Evolutionary conservation across 2,329 filamentous ascomycete species (phyloP).

Genomic region (Tricladium varicosporioides): DNA sequence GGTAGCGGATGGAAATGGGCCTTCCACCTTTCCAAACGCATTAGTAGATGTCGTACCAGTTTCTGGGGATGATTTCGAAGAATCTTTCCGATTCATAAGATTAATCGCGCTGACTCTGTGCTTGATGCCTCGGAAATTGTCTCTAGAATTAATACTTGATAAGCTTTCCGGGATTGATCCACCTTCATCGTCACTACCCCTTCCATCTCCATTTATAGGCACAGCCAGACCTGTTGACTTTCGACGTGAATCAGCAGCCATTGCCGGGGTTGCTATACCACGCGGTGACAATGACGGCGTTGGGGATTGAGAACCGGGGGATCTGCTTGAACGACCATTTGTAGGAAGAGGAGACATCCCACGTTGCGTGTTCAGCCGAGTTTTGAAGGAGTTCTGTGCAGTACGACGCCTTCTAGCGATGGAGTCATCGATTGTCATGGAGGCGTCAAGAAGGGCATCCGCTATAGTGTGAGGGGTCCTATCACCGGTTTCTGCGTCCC

Average conservation of each 20-base stretch:
- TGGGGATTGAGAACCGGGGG: slow-evolving; percentile 24
- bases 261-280: slow-evolving; percentile 14
- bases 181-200: slow-evolving; percentile 33
- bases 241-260: slow-evolving; percentile 19
- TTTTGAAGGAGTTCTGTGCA: slow-evolving; percentile 50
- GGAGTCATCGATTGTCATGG: slow-evolving; percentile 77
- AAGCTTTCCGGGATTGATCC: slow-evolving; percentile 27
- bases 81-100: slow-evolving; percentile 56
- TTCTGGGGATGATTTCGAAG: slow-evolving; percentile 60
- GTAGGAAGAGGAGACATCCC: slow-evolving; percentile 12
- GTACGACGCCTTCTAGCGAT: slow-evolving; percentile 52
- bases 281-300: slow-evolving; percentile 22
- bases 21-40: slow-evolving; percentile 63
- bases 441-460: slow-evolving; percentile 88
- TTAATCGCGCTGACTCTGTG: slow-evolving; percentile 61
- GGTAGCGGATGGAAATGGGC: slow-evolving; percentile 37
- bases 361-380: slow-evolving; percentile 39
- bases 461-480: slow-evolving; percentile 68
- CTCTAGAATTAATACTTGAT: slow-evolving; percentile 31
- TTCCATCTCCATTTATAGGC: slow-evolving; percentile 17
- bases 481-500: slow-evolving; percentile 35
- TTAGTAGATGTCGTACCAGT: slow-evolving; percentile 62
- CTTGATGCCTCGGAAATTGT: slow-evolving; percentile 45
- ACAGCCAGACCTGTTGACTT: slow-evolving; percentile 13
- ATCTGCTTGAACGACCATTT: slow-evolving; percentile 19